Percentiles rank a stretch among this genome's conserved stretches.
Conservation (phyloP, 495 filamentous ascomycete genomes). For the Aspergillus sclerotiicarbonarius region DNA sequence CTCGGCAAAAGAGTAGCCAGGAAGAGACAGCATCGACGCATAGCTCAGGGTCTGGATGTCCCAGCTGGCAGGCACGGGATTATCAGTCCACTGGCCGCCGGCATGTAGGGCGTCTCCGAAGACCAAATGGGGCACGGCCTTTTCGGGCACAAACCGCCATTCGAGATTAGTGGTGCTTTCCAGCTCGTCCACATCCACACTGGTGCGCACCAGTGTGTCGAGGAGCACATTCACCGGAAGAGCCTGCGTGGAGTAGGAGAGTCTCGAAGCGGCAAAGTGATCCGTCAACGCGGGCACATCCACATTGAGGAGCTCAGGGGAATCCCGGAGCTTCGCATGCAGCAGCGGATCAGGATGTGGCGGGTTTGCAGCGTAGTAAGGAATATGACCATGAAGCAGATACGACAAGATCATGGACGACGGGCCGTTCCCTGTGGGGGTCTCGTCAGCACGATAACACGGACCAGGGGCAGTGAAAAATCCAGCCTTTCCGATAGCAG, state of each 20-base stretch:
- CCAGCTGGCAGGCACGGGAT: slow-evolving; percentile 53
- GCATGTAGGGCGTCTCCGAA: slow-evolving; percentile 53
- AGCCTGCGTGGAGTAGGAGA: slow-evolving; percentile 65
- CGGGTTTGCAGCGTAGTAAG: slow-evolving; percentile 51
- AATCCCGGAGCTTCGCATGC: slow-evolving; percentile 49
- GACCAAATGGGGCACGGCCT: slow-evolving; percentile 56
- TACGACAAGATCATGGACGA: slow-evolving; percentile 66
- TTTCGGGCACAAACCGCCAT: slow-evolving; percentile 54
- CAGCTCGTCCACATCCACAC: slow-evolving; percentile 58
- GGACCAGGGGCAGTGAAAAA: slow-evolving; percentile 13
- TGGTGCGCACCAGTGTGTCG: slow-evolving; percentile 64
- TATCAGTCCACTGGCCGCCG: slow-evolving; percentile 66
- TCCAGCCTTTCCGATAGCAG: background rate
- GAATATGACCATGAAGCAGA: slow-evolving; percentile 65
- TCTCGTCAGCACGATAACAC: slow-evolving; percentile 10
- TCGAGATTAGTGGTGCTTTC: slow-evolving; percentile 50
- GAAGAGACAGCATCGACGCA: slow-evolving; percentile 63
- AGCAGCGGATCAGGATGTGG: slow-evolving; percentile 62
- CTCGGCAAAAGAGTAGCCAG: slow-evolving; percentile 59
- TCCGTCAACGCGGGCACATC: slow-evolving; percentile 51
- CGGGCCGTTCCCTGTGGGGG: slow-evolving; percentile 56
- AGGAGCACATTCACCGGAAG: slow-evolving; percentile 63
- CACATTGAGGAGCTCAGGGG: slow-evolving; percentile 44
- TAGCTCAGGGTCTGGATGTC: slow-evolving; percentile 63
- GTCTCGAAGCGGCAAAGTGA: slow-evolving; percentile 59